Evolutionary conservation across 306 rosid species (phyloP).

Genomic region (Delonix regia): DNA sequence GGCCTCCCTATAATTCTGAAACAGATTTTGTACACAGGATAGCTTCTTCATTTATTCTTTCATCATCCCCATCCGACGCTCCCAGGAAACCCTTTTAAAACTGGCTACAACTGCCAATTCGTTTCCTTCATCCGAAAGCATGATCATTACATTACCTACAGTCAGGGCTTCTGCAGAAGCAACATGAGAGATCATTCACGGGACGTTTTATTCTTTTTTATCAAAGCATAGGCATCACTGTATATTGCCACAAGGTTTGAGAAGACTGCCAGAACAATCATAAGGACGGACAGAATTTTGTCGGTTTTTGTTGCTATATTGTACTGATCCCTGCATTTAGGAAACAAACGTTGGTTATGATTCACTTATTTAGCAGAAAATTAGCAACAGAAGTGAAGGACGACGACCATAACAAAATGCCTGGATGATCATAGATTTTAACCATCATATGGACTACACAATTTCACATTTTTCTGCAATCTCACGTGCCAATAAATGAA

Average conservation of each 20-base stretch:
- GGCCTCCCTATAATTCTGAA: conserved; percentile 39
- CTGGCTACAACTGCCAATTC: conserved; percentile 30
- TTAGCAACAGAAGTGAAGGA: not conserved
- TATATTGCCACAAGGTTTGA: conserved; percentile 80
- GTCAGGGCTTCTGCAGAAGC: not conserved
- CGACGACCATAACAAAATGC: not conserved
- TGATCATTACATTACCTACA: conserved; percentile 16
- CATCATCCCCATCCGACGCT: conserved; percentile 37
- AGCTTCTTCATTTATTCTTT: conserved; percentile 42
- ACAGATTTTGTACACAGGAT: conserved; percentile 51
- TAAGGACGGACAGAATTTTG: conserved; percentile 57
- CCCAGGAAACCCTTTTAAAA: conserved; percentile 53
- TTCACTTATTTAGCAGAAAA: conserved; percentile 9
- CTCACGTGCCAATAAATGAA: not conserved
- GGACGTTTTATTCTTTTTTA: conserved; percentile 56
- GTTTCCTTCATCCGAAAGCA: conserved; percentile 30
- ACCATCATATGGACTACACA: not conserved
- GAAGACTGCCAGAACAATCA: conserved; percentile 83
- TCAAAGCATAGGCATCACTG: conserved; percentile 81
- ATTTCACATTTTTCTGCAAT: not conserved
- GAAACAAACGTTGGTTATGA: not conserved
- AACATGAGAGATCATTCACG: conserved; percentile 41
- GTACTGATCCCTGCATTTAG: conserved; percentile 65
- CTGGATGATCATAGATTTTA: not conserved
- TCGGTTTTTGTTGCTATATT: conserved; percentile 75